phyloP scores from a whole-genome alignment of 768 basidiomycete species.

The Hericium rajendrae region DNA sequence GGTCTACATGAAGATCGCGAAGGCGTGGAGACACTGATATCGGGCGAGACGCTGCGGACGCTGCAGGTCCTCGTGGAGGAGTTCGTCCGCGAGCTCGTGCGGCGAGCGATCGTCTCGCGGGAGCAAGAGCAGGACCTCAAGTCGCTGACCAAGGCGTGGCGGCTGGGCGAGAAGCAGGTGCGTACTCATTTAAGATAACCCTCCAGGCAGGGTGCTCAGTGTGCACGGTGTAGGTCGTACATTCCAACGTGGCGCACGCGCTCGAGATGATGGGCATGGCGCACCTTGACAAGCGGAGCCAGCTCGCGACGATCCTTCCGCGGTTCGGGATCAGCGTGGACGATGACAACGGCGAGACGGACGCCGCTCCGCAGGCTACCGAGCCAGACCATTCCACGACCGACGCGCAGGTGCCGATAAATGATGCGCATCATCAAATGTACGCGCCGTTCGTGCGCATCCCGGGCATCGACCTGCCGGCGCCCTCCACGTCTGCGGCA shows the following conservation, averaged over 20 bases:
- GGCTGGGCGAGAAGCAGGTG: constrained; percentile 29
- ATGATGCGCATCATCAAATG: constrained; percentile 22
- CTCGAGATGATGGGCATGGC: constrained; percentile 36
- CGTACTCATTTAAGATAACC: background rate
- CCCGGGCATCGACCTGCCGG: constrained; percentile 15
- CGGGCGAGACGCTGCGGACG: constrained; percentile 36
- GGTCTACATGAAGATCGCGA: constrained; percentile 17
- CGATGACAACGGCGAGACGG: constrained; percentile 4
- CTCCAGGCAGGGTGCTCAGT: background rate
- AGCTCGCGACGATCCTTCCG: constrained; percentile 29
- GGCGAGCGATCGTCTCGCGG: constrained; percentile 41
- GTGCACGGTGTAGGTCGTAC: constrained; percentile 29
- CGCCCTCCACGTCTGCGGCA: background rate
- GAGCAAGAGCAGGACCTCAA: constrained; percentile 54
- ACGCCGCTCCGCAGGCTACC: background rate
- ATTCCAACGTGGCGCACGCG: constrained; percentile 37
- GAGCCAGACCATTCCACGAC: no score
- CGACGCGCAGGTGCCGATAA: background rate
- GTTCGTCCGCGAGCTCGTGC: constrained; percentile 43
- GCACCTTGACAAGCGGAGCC: constrained; percentile 27
- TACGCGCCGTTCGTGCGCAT: constrained; percentile 28
- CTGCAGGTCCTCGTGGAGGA: constrained; percentile 35
- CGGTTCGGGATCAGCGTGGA: constrained; percentile 14
- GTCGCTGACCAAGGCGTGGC: constrained; percentile 52
- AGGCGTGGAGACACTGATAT: constrained; percentile 27